These are phyloP conservation scores for Kwoniella dejecticola DNA, from an alignment of 768 basidiomycete species.

Conservation along the genomic window DNA sequence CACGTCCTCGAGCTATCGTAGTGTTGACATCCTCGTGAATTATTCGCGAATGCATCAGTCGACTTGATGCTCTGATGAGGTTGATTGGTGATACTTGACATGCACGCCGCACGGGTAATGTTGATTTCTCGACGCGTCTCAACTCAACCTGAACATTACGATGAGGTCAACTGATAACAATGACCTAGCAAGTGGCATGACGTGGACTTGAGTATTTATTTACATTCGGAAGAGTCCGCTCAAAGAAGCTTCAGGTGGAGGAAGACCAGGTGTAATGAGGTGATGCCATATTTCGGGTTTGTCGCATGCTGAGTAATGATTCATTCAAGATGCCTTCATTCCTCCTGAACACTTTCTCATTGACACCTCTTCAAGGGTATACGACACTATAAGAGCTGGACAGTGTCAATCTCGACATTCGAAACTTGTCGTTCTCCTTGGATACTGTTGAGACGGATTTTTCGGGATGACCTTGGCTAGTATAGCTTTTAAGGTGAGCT, in stretches of 20 bases:
- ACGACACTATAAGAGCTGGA: too few relatives aligned
- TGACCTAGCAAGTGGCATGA: background rate
- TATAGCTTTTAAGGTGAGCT: conserved; percentile 39
- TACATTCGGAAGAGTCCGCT: conserved; percentile 4
- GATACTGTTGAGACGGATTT: too few relatives aligned
- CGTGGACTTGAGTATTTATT: background rate
- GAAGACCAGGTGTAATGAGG: background rate
- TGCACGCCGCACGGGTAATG: background rate
- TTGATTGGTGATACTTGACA: too few relatives aligned
- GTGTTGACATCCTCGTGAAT: background rate
- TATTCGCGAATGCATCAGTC: too few relatives aligned
- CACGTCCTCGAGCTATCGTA: background rate
- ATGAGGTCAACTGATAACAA: conserved; percentile 4
- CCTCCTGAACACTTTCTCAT: too few relatives aligned
- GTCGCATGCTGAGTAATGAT: conserved; percentile 11
- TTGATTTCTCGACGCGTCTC: conserved; percentile 3
- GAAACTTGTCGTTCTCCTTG: too few relatives aligned
- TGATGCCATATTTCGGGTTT: conserved; percentile 1
- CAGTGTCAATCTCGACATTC: too few relatives aligned
- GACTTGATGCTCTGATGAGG: too few relatives aligned
- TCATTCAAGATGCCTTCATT: background rate
- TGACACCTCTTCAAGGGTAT: too few relatives aligned
- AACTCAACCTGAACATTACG: background rate
- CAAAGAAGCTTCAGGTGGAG: background rate
- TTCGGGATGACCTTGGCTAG: conserved; percentile 39